These are phyloP conservation scores for Erigeron canadensis DNA, from an alignment of 129 eudicot species.

Conservation along the genomic window DNA sequence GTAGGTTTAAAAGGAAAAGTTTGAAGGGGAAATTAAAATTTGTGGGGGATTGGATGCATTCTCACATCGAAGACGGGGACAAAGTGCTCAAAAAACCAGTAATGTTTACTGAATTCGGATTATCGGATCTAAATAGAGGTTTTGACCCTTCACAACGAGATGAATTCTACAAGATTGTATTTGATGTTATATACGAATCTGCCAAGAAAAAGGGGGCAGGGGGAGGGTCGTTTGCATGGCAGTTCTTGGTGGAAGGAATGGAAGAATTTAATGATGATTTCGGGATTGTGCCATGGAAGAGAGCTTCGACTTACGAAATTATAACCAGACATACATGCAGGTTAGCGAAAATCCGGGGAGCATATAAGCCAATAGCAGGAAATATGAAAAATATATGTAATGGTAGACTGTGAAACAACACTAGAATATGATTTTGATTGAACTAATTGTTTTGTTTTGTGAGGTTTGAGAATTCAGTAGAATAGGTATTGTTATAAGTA, in stretches of 20 bases:
- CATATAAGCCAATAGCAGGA: slow-evolving; percentile 34
- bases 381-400: slow-evolving; percentile 55
- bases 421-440: neutral
- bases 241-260: slow-evolving; percentile 90
- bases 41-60: slow-evolving; percentile 74
- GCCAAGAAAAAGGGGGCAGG: slow-evolving; percentile 73
- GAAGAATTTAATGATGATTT: slow-evolving; percentile 78
- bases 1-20: slow-evolving; percentile 61
- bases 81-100: slow-evolving; percentile 73
- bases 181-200: slow-evolving; percentile 69
- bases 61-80: slow-evolving; percentile 93
- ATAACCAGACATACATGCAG: slow-evolving; percentile 67
- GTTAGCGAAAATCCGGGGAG: slow-evolving; percentile 57
- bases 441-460: slow-evolving; percentile 14
- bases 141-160: slow-evolving; percentile 70
- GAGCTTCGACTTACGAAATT: slow-evolving; percentile 52
- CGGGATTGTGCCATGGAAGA: slow-evolving; percentile 85
- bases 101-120: slow-evolving; percentile 83
- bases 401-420: slow-evolving; percentile 21
- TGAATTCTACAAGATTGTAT: slow-evolving; percentile 51
- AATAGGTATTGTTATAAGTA: neutral
- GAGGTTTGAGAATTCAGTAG: slow-evolving; percentile 25
- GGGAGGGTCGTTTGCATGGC: slow-evolving; percentile 91
- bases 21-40: slow-evolving; percentile 64
- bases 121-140: slow-evolving; percentile 62